These are phyloP conservation scores for Fusarium sp. DNA, from an alignment of 2,329 filamentous ascomycete genomes.

Conservation along the genomic window DNA sequence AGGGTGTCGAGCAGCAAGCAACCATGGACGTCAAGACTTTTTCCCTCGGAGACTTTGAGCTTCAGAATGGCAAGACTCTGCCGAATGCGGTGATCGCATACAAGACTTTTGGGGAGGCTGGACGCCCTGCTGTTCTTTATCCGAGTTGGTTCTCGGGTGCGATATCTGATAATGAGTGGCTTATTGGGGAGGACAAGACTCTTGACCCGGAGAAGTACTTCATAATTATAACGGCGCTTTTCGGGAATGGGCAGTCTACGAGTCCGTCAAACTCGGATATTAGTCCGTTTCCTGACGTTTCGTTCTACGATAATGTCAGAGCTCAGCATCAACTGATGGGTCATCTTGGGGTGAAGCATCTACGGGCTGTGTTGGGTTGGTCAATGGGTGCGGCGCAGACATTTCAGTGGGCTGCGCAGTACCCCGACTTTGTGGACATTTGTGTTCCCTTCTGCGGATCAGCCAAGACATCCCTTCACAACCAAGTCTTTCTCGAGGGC, in stretches of 20 bases:
- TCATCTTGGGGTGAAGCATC: constrained; percentile 51
- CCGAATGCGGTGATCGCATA: constrained; percentile 75
- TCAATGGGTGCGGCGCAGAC: constrained; percentile 64
- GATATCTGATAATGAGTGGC: constrained; percentile 78
- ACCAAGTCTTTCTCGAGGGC: constrained; percentile 63
- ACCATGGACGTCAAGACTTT: constrained; percentile 47
- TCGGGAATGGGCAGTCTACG: constrained; percentile 62
- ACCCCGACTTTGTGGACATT: constrained; percentile 56
- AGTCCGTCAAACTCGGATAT: constrained; percentile 58
- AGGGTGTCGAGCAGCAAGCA: neutral
- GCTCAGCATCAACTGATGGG: constrained; percentile 56
- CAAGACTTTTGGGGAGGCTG: constrained; percentile 74
- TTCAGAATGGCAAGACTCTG: constrained; percentile 70
- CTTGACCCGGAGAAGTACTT: constrained; percentile 65
- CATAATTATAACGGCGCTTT: constrained; percentile 59
- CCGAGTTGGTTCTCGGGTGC: constrained; percentile 73
- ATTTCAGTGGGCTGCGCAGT: constrained; percentile 60
- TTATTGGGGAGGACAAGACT: constrained; percentile 71
- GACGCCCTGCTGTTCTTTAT: constrained; percentile 73
- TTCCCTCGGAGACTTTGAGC: constrained; percentile 69
- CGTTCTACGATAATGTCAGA: constrained; percentile 60
- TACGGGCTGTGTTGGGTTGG: constrained; percentile 61
- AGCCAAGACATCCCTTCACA: constrained; percentile 60
- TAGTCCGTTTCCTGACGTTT: constrained; percentile 53
- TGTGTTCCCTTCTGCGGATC: constrained; percentile 59